Evolutionary conservation across 768 basidiomycete species (phyloP).

Genomic region (Chalciporus piperatus): DNA sequence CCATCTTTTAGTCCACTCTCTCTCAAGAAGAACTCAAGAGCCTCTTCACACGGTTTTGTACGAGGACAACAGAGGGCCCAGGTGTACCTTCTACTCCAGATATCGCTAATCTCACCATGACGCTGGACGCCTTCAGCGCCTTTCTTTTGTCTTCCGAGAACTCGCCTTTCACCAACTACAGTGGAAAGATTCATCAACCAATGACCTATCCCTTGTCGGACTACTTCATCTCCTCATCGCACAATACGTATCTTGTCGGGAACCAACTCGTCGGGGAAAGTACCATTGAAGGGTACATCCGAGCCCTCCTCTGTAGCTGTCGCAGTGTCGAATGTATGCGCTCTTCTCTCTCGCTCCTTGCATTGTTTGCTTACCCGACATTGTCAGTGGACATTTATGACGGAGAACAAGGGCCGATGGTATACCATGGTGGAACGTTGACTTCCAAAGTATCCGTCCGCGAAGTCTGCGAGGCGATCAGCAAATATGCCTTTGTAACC

Average conservation of each 20-base stretch:
- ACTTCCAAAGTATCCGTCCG: constrained; percentile 80
- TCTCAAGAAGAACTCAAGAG: constrained; percentile 31
- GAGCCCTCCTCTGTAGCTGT: constrained; percentile 85
- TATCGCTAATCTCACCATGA: constrained; percentile 29
- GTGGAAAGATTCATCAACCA: constrained; percentile 62
- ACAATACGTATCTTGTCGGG: constrained; percentile 90
- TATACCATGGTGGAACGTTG: constrained; percentile 88
- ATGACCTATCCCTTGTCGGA: constrained; percentile 88
- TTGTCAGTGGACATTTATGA: constrained; percentile 86
- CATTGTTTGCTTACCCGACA: not conserved
- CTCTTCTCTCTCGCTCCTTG: not conserved
- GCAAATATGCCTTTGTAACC: constrained; percentile 85
- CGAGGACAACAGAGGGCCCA: constrained; percentile 1
- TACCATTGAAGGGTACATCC: constrained; percentile 90
- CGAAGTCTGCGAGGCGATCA: constrained; percentile 79
- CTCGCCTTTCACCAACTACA: constrained; percentile 51
- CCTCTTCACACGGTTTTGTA: constrained; percentile 38
- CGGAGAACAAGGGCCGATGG: constrained; percentile 78
- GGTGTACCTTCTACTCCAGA: not conserved
- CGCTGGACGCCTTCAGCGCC: constrained; percentile 64
- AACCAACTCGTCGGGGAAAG: constrained; percentile 85
- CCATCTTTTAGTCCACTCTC: constrained; percentile 34
- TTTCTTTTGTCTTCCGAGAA: constrained; percentile 86
- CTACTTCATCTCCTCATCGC: constrained; percentile 86
- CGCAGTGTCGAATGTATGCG: constrained; percentile 88